Percentiles rank a stretch among this genome's conserved stretches.
Evolutionary conservation across 2,329 filamentous ascomycete species (phyloP).

Genomic region (Fusarium fujikuroi): DNA sequence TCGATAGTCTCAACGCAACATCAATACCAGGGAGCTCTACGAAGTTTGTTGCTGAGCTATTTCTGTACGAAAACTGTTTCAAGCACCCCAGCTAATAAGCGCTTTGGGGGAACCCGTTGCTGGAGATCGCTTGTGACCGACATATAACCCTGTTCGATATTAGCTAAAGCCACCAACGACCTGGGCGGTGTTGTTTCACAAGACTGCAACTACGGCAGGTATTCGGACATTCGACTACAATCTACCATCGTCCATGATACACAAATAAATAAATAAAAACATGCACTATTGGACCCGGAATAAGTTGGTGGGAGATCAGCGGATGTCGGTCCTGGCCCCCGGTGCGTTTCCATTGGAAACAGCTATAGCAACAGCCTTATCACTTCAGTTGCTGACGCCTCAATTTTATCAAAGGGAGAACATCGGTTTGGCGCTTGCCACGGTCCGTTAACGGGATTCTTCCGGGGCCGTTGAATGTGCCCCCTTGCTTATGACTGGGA

Average conservation of each 20-base stretch:
- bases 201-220: neutral
- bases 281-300: neutral
- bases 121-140: slow-evolving; percentile 30
- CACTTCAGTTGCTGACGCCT: neutral
- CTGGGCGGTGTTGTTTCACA: slow-evolving; percentile 21
- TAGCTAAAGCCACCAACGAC: slow-evolving; percentile 25
- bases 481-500: slow-evolving; percentile 32
- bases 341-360: neutral
- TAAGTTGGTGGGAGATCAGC: neutral
- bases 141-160: slow-evolving; percentile 29
- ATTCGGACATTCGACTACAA: neutral
- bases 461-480: slow-evolving; percentile 27
- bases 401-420: slow-evolving; percentile 22
- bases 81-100: slow-evolving; percentile 37
- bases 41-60: neutral
- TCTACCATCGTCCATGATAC: neutral
- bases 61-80: slow-evolving; percentile 7
- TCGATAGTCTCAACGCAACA: slow-evolving; percentile 5
- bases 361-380: neutral
- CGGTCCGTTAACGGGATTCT: slow-evolving; percentile 27
- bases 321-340: slow-evolving; percentile 7
- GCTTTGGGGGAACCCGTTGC: slow-evolving; percentile 24
- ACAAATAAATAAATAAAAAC: slow-evolving; percentile 7
- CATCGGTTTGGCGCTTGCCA: slow-evolving; percentile 22
- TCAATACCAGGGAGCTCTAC: neutral